These are phyloP conservation scores for Petasospora fabianii DNA, from an alignment of 1,139 yeast genomes.

Conservation along the genomic window DNA sequence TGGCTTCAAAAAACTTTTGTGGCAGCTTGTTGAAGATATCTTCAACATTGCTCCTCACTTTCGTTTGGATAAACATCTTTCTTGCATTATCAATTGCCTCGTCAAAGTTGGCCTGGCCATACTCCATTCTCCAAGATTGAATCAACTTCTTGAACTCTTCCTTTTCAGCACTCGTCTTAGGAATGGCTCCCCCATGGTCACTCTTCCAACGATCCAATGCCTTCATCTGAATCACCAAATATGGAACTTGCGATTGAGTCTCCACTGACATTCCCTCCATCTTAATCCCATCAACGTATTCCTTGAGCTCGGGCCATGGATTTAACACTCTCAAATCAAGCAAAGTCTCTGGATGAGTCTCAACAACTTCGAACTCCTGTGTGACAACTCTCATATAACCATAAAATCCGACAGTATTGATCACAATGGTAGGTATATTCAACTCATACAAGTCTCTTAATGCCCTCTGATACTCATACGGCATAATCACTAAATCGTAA, in stretches of 20 bases:
- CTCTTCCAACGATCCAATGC: constrained; percentile 46
- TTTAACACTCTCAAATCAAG: constrained; percentile 66
- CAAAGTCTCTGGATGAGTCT: constrained; percentile 66
- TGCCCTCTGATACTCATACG: constrained; percentile 25
- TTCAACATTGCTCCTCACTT: constrained; percentile 28
- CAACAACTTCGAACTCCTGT: constrained; percentile 58
- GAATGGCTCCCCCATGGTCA: constrained; percentile 32
- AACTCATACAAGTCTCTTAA: constrained; percentile 40
- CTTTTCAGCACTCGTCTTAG: constrained; percentile 46
- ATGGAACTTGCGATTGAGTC: constrained; percentile 72
- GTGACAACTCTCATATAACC: constrained; percentile 56
- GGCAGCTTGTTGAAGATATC: constrained; percentile 33
- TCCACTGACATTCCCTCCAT: constrained; percentile 43
- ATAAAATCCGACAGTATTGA: constrained; percentile 60
- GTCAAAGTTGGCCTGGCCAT: constrained; percentile 57
- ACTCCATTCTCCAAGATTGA: constrained; percentile 35
- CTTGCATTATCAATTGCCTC: constrained; percentile 66
- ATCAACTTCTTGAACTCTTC: constrained; percentile 41
- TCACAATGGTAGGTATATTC: constrained; percentile 51
- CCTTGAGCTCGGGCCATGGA: constrained; percentile 74
- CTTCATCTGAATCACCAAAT: constrained; percentile 59
- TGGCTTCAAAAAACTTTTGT: constrained; percentile 2
- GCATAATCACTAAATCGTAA: constrained; percentile 50
- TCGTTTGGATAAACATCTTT: constrained; percentile 38
- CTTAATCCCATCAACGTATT: constrained; percentile 49